A percentile compares a stretch with the other conserved stretches of the same genome.
These are phyloP conservation scores for Pestalotiopsis sp. DNA, from an alignment of 2,329 filamentous ascomycete genomes.

Conservation along the genomic window DNA sequence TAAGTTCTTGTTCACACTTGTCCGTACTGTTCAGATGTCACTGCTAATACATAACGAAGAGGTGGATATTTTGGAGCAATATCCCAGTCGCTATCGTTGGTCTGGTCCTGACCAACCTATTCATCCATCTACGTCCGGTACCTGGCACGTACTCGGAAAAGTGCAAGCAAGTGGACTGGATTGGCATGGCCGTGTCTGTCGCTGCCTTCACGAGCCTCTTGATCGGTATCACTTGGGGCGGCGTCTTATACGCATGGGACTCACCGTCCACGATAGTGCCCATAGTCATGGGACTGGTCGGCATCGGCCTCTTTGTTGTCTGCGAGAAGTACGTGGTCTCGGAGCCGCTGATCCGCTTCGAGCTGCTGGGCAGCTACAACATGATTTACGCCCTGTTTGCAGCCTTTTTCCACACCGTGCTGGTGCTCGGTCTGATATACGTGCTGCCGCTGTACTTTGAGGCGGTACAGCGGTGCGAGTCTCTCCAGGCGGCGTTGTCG, in stretches of 20 bases:
- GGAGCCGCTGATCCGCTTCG: conserved; percentile 1
- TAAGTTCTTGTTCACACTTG: not conserved
- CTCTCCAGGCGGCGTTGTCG: not conserved
- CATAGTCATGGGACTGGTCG: not conserved
- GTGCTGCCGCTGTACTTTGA: conserved; percentile 8
- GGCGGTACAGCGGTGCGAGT: not conserved
- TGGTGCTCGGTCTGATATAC: conserved; percentile 1
- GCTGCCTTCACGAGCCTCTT: conserved; percentile 2
- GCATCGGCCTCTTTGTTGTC: not conserved
- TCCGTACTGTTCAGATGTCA: no score
- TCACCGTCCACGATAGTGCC: not conserved
- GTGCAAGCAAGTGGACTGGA: not conserved
- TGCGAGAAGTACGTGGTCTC: not conserved
- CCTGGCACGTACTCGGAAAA: not conserved
- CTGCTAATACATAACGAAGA: not conserved
- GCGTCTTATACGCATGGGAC: not conserved
- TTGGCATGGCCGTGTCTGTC: not conserved
- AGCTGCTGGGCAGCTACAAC: not conserved
- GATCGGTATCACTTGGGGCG: conserved; percentile 2
- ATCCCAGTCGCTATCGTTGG: not conserved
- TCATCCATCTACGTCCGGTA: not conserved
- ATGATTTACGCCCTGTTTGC: not conserved
- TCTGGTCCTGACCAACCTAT: not conserved
- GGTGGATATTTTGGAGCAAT: conserved; percentile 7
- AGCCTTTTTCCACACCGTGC: conserved; percentile 1